Evolutionary conservation across 2,329 filamentous ascomycete species (phyloP).

Genomic region (Periconia macrospinosa): DNA sequence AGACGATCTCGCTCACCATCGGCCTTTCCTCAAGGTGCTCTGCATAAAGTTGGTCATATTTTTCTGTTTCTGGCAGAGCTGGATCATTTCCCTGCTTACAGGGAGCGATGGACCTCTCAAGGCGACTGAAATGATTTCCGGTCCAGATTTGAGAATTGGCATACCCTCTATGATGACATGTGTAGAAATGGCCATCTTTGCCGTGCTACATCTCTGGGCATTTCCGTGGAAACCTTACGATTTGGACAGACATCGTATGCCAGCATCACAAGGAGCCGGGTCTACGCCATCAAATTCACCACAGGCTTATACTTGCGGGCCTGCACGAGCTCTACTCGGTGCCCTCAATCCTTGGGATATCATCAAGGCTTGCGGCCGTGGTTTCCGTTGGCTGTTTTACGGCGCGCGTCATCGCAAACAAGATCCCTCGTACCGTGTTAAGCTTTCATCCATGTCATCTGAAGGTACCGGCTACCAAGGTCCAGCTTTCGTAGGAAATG

Average conservation of each 20-base stretch:
- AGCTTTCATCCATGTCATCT: slow-evolving; percentile 19
- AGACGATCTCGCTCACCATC: slow-evolving; percentile 67
- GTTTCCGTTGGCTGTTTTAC: slow-evolving; percentile 78
- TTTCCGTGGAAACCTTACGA: slow-evolving; percentile 77
- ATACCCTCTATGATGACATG: slow-evolving; percentile 78
- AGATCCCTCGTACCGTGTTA: slow-evolving; percentile 44
- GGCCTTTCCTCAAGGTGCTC: slow-evolving; percentile 76
- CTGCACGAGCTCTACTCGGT: slow-evolving; percentile 66
- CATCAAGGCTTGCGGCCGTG: slow-evolving; percentile 75
- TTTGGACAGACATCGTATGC: slow-evolving; percentile 21
- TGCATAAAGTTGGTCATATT: slow-evolving; percentile 92
- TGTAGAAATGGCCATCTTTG: slow-evolving; percentile 82
- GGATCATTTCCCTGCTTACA: slow-evolving; percentile 63
- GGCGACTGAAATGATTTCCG: slow-evolving; percentile 63
- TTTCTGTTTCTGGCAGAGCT: slow-evolving; percentile 80
- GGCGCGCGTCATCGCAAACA: slow-evolving; percentile 63
- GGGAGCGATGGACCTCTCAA: slow-evolving; percentile 65
- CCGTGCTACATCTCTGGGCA: slow-evolving; percentile 77
- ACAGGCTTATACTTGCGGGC: slow-evolving; percentile 62
- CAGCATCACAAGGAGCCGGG: slow-evolving; percentile 24
- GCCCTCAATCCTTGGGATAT: slow-evolving; percentile 83
- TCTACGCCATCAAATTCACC: slow-evolving; percentile 8
- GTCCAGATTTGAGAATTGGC: slow-evolving; percentile 77
- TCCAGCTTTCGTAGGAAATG: slow-evolving; percentile 28
- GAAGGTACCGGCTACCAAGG: slow-evolving; percentile 20